These are phyloP conservation scores for Hippophae gyantsensis DNA, from an alignment of 306 rosid genomes.

Conservation along the genomic window DNA sequence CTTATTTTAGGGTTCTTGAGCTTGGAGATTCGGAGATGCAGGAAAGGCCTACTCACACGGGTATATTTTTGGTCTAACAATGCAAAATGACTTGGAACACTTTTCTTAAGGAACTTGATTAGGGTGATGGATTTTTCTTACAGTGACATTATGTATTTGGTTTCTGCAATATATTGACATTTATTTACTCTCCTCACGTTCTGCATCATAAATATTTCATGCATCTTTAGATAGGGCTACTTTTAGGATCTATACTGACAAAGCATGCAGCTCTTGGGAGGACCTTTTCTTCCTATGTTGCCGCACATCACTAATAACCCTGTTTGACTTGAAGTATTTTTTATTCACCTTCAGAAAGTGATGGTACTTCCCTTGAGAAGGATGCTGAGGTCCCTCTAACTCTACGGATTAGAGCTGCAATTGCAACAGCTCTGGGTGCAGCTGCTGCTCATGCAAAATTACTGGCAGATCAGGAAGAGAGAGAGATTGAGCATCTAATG, in stretches of 20 bases:
- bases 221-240: no score
- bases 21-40: slow-evolving; percentile 39
- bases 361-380: slow-evolving; percentile 22
- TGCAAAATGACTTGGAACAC: slow-evolving; percentile 11
- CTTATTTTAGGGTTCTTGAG: slow-evolving; percentile 34
- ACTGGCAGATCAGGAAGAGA: slow-evolving; percentile 86
- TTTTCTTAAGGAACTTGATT: neutral
- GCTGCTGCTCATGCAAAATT: slow-evolving; percentile 85
- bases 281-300: no score
- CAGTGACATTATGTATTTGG: neutral
- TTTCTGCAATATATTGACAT: neutral
- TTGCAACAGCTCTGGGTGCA: slow-evolving; percentile 86
- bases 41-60: slow-evolving; percentile 39
- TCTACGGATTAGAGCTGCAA: slow-evolving; percentile 63
- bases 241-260: no score
- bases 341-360: slow-evolving; percentile 29
- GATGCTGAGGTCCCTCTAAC: slow-evolving; percentile 46
- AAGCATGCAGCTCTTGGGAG: no score
- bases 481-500: slow-evolving; percentile 69
- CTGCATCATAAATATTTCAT: neutral
- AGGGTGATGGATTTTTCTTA: neutral
- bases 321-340: slow-evolving; percentile 2
- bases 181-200: neutral
- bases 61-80: slow-evolving; percentile 25
- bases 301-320: slow-evolving; percentile 1